A percentile compares a stretch with the other conserved stretches of the same genome.
Evolutionary conservation across 2,329 filamentous ascomycete species (phyloP).

Genomic region (Emmonsia crescens): DNA sequence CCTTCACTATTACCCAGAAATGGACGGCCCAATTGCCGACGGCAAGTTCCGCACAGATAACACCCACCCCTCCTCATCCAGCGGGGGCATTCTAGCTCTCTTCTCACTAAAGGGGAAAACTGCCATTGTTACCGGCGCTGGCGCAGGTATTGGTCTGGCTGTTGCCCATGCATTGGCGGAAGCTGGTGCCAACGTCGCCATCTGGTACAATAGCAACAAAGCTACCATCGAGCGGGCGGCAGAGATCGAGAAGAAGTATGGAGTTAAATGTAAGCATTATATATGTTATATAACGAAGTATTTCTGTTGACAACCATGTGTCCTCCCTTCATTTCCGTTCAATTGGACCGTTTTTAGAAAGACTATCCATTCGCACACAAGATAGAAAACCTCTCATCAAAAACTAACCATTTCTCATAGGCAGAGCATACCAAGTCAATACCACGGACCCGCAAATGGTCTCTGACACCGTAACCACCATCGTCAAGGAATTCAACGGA

Average conservation of each 20-base stretch:
- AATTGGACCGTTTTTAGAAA: neutral
- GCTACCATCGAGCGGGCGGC: slow-evolving; percentile 51
- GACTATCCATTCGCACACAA: too few species aligned
- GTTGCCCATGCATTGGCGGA: slow-evolving; percentile 57
- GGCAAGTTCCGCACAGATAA: slow-evolving; percentile 47
- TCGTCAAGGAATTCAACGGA: slow-evolving; percentile 55
- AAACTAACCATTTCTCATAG: slow-evolving; percentile 17
- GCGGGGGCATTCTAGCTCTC: slow-evolving; percentile 48
- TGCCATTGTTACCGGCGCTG: slow-evolving; percentile 59
- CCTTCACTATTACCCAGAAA: slow-evolving; percentile 11
- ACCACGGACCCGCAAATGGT: slow-evolving; percentile 34
- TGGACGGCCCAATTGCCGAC: slow-evolving; percentile 27
- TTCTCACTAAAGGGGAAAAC: slow-evolving; percentile 62
- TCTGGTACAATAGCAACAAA: slow-evolving; percentile 62
- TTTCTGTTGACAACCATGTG: neutral
- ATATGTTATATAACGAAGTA: neutral
- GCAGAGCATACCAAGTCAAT: slow-evolving; percentile 41
- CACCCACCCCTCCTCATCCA: slow-evolving; percentile 36
- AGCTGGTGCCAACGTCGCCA: slow-evolving; percentile 59
- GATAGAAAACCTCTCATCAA: neutral
- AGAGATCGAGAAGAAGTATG: slow-evolving; percentile 54
- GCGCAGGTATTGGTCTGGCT: slow-evolving; percentile 56
- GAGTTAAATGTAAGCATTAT: slow-evolving; percentile 50
- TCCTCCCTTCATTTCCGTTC: neutral
- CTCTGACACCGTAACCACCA: slow-evolving; percentile 31